Evolutionary conservation across 2,329 filamentous ascomycete species (phyloP).

Genomic region (Curvularia eragrostidis): DNA sequence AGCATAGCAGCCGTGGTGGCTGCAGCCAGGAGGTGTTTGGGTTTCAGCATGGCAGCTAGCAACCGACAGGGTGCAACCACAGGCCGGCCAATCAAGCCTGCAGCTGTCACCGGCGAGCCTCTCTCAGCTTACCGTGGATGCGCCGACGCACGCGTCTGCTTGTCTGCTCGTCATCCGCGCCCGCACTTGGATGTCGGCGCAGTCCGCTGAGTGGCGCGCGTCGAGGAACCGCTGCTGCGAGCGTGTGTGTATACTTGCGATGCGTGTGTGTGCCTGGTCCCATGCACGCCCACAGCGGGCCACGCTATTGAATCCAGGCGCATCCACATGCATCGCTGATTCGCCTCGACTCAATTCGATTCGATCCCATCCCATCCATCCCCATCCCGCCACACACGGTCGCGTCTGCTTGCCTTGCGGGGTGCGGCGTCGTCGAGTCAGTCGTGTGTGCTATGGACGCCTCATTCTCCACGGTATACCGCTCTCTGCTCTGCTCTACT

Average conservation of each 20-base stretch:
- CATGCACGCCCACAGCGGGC: background rate
- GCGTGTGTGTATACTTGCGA: slow-evolving; percentile 5
- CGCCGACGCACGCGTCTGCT: background rate
- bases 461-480: too few species aligned
- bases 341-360: background rate
- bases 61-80: slow-evolving; percentile 19
- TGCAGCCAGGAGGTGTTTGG: slow-evolving; percentile 23
- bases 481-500: too few species aligned
- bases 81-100: background rate
- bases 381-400: background rate
- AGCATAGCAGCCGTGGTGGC: slow-evolving; percentile 4
- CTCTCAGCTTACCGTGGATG: background rate
- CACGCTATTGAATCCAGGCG: slow-evolving; percentile 21
- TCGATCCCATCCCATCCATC: too few species aligned
- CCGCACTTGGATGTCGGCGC: too few species aligned
- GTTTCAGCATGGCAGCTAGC: slow-evolving; percentile 27
- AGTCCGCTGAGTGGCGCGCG: background rate
- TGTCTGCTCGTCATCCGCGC: background rate
- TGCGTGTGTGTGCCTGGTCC: slow-evolving; percentile 1
- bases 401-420: slow-evolving; percentile 1
- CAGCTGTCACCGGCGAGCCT: background rate
- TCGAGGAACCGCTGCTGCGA: background rate
- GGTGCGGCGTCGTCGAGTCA: background rate
- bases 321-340: background rate
- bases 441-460: background rate